Base-by-base conservation (phyloP, 2,329 filamentous ascomycete species). In the Clarireedia sp. region DNA sequence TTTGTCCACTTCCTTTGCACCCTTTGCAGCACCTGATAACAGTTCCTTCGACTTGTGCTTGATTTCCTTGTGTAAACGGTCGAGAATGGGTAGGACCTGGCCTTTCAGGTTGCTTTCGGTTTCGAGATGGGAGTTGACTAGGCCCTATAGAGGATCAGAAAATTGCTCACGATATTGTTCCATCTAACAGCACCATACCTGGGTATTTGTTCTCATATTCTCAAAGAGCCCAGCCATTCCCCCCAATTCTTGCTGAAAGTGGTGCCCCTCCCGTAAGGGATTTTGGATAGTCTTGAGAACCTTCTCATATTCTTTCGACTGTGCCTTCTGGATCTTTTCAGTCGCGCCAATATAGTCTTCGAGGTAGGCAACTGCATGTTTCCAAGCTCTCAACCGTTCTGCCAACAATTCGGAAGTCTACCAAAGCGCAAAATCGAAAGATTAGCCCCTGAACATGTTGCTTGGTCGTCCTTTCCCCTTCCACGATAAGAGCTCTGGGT, bases 41-140 rank as follows among this genome's bases (percentile, higher is more conserved):
- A 99, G 80, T 73, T 96, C 91, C 77, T 97, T 97, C 60, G 82
- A 79, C 77, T 97, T 97, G 75, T 87, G 85, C 80, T 97, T 99
- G 77, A 99, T 94, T 71, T 97, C 94, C 70, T 89, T 86, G 75
- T 97, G 91, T 48, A 99, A 78, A 51, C 90, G 87, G 65, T 95
- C 89, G 68, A 99, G 85, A 60, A 92, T 85, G 38, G 92, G 94
- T 19, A 96, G 78, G 29, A 97, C 87, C 14, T 85, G 85, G 57
- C 85, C 86, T 73, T 92, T 95, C 63, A 99, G 79, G 64, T 84
- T 89, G 77, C 94, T 94, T 65, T 94, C 90, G 5, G 91, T 96
- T 71, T 97, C 92, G 64, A 86, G 75, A 71, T 96, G 92, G 68
- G 88, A 86, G 72, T 94, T 95, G 66, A 90, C 83, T 66, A 97